Base-by-base conservation (phyloP, 495 filamentous ascomycete genomes). In the Aspergillus homomorphus region DNA sequence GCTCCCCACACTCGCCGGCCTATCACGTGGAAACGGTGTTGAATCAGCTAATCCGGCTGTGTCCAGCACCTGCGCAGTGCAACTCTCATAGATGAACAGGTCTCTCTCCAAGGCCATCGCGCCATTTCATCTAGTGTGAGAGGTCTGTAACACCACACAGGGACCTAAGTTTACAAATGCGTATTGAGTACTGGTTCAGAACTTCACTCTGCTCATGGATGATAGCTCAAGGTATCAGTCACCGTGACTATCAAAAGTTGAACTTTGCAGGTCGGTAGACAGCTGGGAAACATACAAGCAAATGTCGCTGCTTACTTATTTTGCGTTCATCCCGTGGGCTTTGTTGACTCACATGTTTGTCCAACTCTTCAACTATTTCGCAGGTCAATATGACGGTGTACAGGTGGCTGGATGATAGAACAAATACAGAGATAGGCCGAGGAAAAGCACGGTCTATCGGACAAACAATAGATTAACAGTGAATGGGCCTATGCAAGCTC, bases 361-460 rank as follows among this genome's bases (percentile, higher is more conserved):
- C 65, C 72, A 70, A 68, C 61, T 61, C 62, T 60, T 60, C 64
- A 63, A 57, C 65, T 48, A 60, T 51, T 51, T 3, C 67, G 61
- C 23, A 62, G 58, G 63, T 63, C 63, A 60, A 63, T 51, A 66
- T 62, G 60, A 60, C 65, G 62, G 62, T 68, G 66, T 62, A 54
- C 63, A 58, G 61, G 66, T 57, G 52, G 57, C 66, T 66, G 52
- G 57, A 67, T 66, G 63, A 72, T 72, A 69, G 72, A 70, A 66
- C 71, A 59, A 60, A 61, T 43, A 68, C 53, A 64, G 63, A 59
- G 58, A 68, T 58, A n/a, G 45, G 57, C 44, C 57, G 49, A 53
- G 48, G 53, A 57, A 38, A 33, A 56, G 24, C 57, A 58, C 19
- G 24, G 54, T 46, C 48, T 51, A 48, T 30, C 56, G 18, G 24